Evolutionary conservation across 257 asterid genomes (phyloP), one percentile per base, ranked within the genome.

Genomic region (Hygrophila difformis): DNA sequence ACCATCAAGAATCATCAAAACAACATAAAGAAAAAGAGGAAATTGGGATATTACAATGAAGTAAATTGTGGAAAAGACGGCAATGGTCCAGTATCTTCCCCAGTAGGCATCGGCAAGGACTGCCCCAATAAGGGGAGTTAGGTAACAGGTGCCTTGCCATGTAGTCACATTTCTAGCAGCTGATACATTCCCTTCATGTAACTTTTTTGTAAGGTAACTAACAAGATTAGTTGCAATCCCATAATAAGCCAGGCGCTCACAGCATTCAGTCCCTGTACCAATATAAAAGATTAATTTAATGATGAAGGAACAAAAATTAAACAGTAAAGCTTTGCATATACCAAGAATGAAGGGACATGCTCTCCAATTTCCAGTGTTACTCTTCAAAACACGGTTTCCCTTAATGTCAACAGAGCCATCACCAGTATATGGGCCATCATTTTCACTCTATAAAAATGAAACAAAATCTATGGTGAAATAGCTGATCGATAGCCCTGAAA

Each of bases 71-170:
- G 99, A 91, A 72, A 91, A 91, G 71, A 78, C 76, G 64, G 95
- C 99, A 62, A 91, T 86, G 0, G 99, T 91, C 99, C 99, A 91
- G 62, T 91, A 91, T 86, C 81, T 76, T 70, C 99, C 99, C 94
- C 94, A 86, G 69, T 74, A 86, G 24, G 99, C 93, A 76, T 91
- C 99, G 2, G 99, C 99, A 26, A 91, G 50, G 50, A 91, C 77
- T 35, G 99, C 99, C 51, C 99, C 99, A 46, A 86, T 66, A 60
- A 91, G 87, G 57, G 96, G 95, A 52, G 96, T 80, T 29, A 91
- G 64, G 74, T 86, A 91, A 62, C 99, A 91, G 36, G 99, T 91
- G 62, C 99, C 99, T 59, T 75, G 82, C 99, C 99, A 91, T 21
- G 96, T 86, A 17, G 96, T 86, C 60, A 91, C 94, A 61, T 75